Base-by-base conservation (phyloP, 768 basidiomycete species). In the Chalciporus chontae region DNA sequence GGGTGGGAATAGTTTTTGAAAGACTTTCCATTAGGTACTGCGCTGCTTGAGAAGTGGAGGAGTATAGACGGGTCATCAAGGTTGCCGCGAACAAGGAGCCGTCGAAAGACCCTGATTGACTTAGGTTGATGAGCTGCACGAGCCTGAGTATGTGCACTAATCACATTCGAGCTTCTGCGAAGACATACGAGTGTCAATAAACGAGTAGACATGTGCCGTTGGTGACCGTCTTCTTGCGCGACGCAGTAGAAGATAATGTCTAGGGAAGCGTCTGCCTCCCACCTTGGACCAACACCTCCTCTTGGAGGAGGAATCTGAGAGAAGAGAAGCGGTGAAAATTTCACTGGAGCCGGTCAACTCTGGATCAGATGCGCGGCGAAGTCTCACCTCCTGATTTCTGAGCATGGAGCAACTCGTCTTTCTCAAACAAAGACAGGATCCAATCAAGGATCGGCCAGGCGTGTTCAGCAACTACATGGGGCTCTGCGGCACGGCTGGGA, bases 391-490 rank as follows among this genome's bases (percentile, higher is more conserved):
- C 71, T 50, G 66, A 64, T 14, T 56, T 54, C 38, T 61, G 60
- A 49, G 69, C 67, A 8, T 60, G 58, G 43, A 67, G 51, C 9
- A 57, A 53, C 56, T 88, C 81, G 52, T 90, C 87, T 54, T 76
- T 77, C 60, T 91, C 86, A 55, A 88, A 87, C 17, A 90, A 56
- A 18, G 68, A 62, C 10, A 91, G 47, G 0, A 90, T 55, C 84
- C 85, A 90, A 18, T 81, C 78, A n/a, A 91, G 73, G 37, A 84
- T 62, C 26, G 78, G 75, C 88, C 89, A 91, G 5, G 86, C 81
- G 52, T 83, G 71, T 41, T 78, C 74, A 19, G 78, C 80, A 19
- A 90, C 76, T 10, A 75, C 60, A 40, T 57, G 49, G 18, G 64
- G 63, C 40, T 31, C 21, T 3, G 45, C 45, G n/a, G n/a, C 45